Evolutionary conservation across 2,329 filamentous ascomycete genomes (phyloP), one percentile per base, ranked within the genome.

Genomic region (Sclerotinia glacialis): DNA sequence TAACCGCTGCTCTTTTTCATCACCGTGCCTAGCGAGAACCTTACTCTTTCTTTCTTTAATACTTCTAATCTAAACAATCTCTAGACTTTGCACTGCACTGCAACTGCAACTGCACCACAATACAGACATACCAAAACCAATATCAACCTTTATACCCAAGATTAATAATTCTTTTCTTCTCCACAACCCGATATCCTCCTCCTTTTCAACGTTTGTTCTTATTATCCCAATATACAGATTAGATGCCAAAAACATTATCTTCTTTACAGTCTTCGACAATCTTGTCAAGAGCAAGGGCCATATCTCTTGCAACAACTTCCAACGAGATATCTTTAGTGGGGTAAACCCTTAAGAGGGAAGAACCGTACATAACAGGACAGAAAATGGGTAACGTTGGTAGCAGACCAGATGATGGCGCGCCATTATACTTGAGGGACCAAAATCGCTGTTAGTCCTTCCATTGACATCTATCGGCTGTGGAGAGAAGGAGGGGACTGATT

Each of bases 311-410:
- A 59, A 65, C 53, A 44, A 60, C 59, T 63, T 67, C 60, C 44
- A 67, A 47, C 63, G 49, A 55, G 63, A 66, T 61, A 65, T 61
- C 69, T 67, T 64, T 74, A 70, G 73, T 72, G 74, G 74, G 75
- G 74, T 74, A 75, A 68, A 37, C 37, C 50, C 40, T n/a, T 7
- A 60, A 16, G 67, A 21, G 28, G 28, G 18, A 59, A 31, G 28
- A 54, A 46, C 31, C 28, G 28, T 54, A 59, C 56, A 34, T 37
- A 40, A 37, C 40, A 53, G 50, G 52, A 47, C 37, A 68, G 73
- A 85, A 80, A 78, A 99, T 99, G 95, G 95, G 95, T 77, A 93
- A 90, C 82, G 89, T 97, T 79, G 89, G 87, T 78, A 97, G 93
- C 83, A 90, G 88, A 79, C 88, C 89, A 75, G 93, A 96, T 74